These are phyloP conservation scores for Cenococcum geophilum DNA, from an alignment of 495 filamentous ascomycete genomes.

Conservation along the genomic window DNA sequence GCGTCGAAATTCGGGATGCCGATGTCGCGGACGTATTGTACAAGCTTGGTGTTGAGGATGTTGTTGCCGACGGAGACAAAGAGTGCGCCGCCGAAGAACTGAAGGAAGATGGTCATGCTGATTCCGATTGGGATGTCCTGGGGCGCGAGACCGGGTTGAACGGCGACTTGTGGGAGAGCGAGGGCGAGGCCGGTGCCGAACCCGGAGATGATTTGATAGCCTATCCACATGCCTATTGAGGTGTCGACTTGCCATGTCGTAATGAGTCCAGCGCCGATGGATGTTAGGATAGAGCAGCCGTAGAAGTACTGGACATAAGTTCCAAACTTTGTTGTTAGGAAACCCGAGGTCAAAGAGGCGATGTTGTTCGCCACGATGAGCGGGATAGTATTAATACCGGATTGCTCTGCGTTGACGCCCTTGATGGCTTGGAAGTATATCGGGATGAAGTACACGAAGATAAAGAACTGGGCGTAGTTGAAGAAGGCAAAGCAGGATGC, in stretches of 20 bases:
- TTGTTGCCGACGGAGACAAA: slow-evolving; percentile 8
- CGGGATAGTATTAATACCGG: slow-evolving; percentile 22
- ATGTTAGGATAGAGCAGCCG: slow-evolving; percentile 7
- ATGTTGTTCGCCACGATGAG: slow-evolving; percentile 34
- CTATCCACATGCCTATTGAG: slow-evolving; percentile 5
- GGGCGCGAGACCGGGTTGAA: slow-evolving; percentile 1
- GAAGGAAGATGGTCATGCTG: slow-evolving; percentile 19
- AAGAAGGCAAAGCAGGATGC: slow-evolving; percentile 12
- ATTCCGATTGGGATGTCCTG: slow-evolving; percentile 9
- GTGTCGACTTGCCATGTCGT: slow-evolving; percentile 2
- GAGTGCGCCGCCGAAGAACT: slow-evolving; percentile 16
- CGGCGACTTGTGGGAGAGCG: slow-evolving; percentile 3
- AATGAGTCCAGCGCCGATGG: slow-evolving; percentile 22
- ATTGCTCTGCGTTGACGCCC: neutral
- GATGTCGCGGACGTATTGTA: neutral
- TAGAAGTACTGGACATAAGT: slow-evolving; percentile 3
- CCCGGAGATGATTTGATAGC: slow-evolving; percentile 14
- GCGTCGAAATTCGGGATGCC: neutral
- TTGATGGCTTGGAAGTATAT: slow-evolving; percentile 25
- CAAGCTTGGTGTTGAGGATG: slow-evolving; percentile 15
- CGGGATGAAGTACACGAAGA: slow-evolving; percentile 12
- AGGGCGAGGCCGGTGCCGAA: slow-evolving; percentile 4
- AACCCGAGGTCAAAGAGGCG: slow-evolving; percentile 37
- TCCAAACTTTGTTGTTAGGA: neutral
- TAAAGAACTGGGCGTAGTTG: neutral